A percentile compares a stretch with the other conserved stretches of the same genome.
Conservation (phyloP, 306 rosid species). For the Macrotyloma uniflorum region DNA sequence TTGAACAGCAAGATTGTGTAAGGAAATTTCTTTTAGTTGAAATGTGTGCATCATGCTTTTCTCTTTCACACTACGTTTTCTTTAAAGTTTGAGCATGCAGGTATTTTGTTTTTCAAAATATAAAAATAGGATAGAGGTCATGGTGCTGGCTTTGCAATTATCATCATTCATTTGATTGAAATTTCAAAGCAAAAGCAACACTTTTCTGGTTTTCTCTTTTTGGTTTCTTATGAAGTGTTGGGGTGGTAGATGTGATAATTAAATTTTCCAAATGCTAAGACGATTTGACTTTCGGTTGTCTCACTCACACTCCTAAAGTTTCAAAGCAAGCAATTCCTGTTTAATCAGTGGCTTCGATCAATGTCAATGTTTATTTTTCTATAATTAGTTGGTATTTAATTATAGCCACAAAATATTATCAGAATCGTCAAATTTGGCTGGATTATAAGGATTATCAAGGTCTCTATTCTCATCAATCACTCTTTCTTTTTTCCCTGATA, state of each 20-base stretch:
- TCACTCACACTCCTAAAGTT: neutral
- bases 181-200: neutral
- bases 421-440: conserved; percentile 11
- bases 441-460: neutral
- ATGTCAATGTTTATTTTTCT: neutral
- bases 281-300: neutral
- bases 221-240: neutral
- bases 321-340: neutral
- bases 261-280: conserved; percentile 1
- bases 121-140: neutral
- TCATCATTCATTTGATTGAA: neutral
- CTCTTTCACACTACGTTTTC: conserved; percentile 20
- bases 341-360: neutral
- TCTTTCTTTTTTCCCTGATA: neutral
- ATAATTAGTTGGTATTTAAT: neutral
- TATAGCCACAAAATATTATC: neutral
- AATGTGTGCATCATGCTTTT: neutral
- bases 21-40: conserved; percentile 16
- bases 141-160: conserved; percentile 12
- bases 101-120: neutral
- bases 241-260: neutral
- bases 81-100: neutral
- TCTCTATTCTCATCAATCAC: conserved; percentile 29
- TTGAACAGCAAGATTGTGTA: neutral
- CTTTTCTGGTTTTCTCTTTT: neutral